These are phyloP conservation scores for Apophysomyces elegans DNA, from an alignment of 371 early-diverging fungal genomes.

Conservation along the genomic window DNA sequence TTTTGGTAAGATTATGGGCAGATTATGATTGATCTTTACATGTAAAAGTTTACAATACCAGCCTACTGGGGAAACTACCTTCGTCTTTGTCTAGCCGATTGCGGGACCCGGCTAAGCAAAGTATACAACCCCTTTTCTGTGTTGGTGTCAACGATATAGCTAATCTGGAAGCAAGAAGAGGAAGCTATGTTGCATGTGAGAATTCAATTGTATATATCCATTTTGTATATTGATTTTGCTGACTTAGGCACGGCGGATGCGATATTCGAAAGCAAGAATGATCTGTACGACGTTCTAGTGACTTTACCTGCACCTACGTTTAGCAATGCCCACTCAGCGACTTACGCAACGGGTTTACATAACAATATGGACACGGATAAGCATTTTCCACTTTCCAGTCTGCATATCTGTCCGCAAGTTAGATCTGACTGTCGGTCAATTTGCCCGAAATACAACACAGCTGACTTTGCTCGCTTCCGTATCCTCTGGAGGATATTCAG, in stretches of 20 bases:
- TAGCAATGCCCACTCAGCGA: not conserved
- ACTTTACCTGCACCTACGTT: slow-evolving; percentile 37
- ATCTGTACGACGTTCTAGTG: slow-evolving; percentile 60
- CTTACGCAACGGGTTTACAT: not conserved
- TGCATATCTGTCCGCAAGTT: slow-evolving; percentile 14
- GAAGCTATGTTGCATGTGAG: slow-evolving; percentile 64
- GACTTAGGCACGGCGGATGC: slow-evolving; percentile 61
- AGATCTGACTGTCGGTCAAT: slow-evolving; percentile 11
- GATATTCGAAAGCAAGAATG: slow-evolving; percentile 55
- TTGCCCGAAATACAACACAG: slow-evolving; percentile 28
- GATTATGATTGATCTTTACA: not conserved
- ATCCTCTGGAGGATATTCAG: slow-evolving; percentile 25
- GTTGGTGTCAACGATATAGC: slow-evolving; percentile 64
- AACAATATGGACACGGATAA: not conserved
- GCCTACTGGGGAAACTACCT: slow-evolving; percentile 37
- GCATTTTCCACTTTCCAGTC: slow-evolving; percentile 12
- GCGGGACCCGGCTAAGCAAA: slow-evolving; percentile 18
- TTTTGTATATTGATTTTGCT: not conserved
- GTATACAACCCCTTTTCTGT: slow-evolving; percentile 45
- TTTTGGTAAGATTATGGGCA: slow-evolving; percentile 42
- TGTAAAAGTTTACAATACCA: slow-evolving; percentile 43
- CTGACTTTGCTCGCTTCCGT: slow-evolving; percentile 36
- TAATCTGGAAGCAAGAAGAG: slow-evolving; percentile 33
- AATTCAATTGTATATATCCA: not conserved
- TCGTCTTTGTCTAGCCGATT: slow-evolving; percentile 26